Conservation (phyloP, 148 eudicot genomes). For the Amaranthus hypochondriacus region DNA sequence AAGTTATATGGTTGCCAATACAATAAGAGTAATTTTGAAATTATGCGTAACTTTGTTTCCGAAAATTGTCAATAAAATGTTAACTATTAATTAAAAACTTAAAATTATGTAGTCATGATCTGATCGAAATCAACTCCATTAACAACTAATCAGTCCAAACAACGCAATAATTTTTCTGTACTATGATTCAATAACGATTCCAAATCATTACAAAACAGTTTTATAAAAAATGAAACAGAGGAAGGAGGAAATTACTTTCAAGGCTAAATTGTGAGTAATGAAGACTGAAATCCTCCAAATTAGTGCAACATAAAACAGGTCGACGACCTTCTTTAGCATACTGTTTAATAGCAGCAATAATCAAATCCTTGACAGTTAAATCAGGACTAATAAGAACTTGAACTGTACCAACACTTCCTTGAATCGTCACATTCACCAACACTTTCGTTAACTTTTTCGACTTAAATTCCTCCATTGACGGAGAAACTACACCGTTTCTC, state of each 20-base stretch:
- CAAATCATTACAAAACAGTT: background rate
- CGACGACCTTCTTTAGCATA: constrained; percentile 62
- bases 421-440: constrained; percentile 61
- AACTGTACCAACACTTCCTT: constrained; percentile 63
- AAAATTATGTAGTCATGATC: too few species aligned
- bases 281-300: constrained; percentile 44
- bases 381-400: constrained; percentile 58
- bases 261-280: constrained; percentile 86
- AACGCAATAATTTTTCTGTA: background rate
- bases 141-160: background rate
- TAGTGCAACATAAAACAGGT: constrained; percentile 31
- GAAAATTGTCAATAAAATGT: too few species aligned
- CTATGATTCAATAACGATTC: background rate
- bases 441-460: constrained; percentile 47
- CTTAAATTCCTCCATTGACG: background rate
- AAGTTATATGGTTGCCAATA: too few species aligned
- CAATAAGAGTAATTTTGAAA: too few species aligned
- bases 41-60: too few species aligned
- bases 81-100: too few species aligned
- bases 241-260: constrained; percentile 42
- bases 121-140: too few species aligned
- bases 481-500: background rate
- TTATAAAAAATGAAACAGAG: background rate
- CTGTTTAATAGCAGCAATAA: constrained; percentile 45
- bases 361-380: constrained; percentile 53